phyloP scores from a whole-genome alignment of 495 filamentous ascomycete species.

The Pseudoneurospora amorphoporcata region DNA sequence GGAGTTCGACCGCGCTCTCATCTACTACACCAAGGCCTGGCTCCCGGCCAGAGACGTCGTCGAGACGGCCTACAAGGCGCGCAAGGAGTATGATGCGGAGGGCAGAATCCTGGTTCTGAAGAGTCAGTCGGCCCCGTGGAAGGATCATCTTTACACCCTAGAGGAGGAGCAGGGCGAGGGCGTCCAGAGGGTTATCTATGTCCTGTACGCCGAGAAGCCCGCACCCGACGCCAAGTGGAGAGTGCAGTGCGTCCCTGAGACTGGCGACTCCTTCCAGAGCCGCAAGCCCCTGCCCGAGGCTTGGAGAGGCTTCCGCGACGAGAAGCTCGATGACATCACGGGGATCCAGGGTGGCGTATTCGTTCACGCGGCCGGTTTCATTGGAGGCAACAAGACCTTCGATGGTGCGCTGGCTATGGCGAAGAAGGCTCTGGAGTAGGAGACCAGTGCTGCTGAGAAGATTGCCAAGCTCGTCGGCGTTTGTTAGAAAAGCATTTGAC shows the following conservation, averaged over 20 bases:
- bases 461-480: not conserved
- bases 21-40: constrained; percentile 66
- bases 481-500: not conserved
- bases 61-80: constrained; percentile 53
- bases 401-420: constrained; percentile 89
- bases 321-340: constrained; percentile 61
- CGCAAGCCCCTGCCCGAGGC: constrained; percentile 79
- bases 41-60: constrained; percentile 78
- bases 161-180: constrained; percentile 47
- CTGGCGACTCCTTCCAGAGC: constrained; percentile 76
- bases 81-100: constrained; percentile 53
- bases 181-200: constrained; percentile 61
- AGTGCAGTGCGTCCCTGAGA: constrained; percentile 74
- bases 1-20: constrained; percentile 68
- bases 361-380: constrained; percentile 90
- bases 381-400: constrained; percentile 85
- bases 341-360: constrained; percentile 76
- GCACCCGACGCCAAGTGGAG: constrained; percentile 72
- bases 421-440: constrained; percentile 44
- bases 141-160: constrained; percentile 85
- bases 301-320: constrained; percentile 85
- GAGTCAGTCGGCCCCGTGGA: constrained; percentile 74
- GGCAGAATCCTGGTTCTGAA: constrained; percentile 76
- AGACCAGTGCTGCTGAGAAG: not conserved
- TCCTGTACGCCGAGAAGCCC: constrained; percentile 80